These are phyloP conservation scores for Tephrocybe sp. DNA, from an alignment of 768 basidiomycete genomes.

Conservation along the genomic window DNA sequence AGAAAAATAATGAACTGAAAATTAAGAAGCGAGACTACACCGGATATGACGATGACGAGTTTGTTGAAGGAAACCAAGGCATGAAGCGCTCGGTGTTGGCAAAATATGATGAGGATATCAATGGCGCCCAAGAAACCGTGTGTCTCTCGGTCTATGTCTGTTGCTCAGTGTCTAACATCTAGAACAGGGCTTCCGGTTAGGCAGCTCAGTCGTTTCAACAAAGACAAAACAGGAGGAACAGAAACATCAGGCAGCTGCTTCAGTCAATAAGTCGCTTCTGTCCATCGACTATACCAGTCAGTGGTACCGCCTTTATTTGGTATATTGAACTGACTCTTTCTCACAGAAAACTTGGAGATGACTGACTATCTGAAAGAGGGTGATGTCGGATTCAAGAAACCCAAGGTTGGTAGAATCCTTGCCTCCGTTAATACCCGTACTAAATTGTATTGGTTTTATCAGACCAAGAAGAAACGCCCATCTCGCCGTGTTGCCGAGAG, in stretches of 20 bases:
- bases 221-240: slow-evolving; percentile 43
- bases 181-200: slow-evolving; percentile 82
- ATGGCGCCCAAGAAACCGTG: slow-evolving; percentile 71
- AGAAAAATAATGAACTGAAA: slow-evolving; percentile 82
- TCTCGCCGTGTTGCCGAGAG: slow-evolving; percentile 62
- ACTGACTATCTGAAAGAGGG: slow-evolving; percentile 92
- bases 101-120: slow-evolving; percentile 93
- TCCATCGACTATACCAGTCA: slow-evolving; percentile 89
- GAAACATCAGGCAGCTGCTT: slow-evolving; percentile 51
- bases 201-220: slow-evolving; percentile 49
- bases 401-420: slow-evolving; percentile 62
- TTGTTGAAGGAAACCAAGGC: slow-evolving; percentile 70
- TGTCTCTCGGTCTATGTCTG: slow-evolving; percentile 18
- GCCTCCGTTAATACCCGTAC: background rate
- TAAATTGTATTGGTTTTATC: slow-evolving; percentile 7
- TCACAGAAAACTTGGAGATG: slow-evolving; percentile 77
- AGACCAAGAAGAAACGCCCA: slow-evolving; percentile 94
- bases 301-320: slow-evolving; percentile 29
- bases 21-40: slow-evolving; percentile 90
- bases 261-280: slow-evolving; percentile 78
- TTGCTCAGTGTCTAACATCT: slow-evolving; percentile 7
- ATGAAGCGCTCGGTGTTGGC: slow-evolving; percentile 80
- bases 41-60: slow-evolving; percentile 96
- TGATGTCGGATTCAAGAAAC: slow-evolving; percentile 93
- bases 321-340: slow-evolving; percentile 15